These are phyloP conservation scores for Dendrobium officinale DNA, from an alignment of 106 monocot species.

Conservation along the genomic window DNA sequence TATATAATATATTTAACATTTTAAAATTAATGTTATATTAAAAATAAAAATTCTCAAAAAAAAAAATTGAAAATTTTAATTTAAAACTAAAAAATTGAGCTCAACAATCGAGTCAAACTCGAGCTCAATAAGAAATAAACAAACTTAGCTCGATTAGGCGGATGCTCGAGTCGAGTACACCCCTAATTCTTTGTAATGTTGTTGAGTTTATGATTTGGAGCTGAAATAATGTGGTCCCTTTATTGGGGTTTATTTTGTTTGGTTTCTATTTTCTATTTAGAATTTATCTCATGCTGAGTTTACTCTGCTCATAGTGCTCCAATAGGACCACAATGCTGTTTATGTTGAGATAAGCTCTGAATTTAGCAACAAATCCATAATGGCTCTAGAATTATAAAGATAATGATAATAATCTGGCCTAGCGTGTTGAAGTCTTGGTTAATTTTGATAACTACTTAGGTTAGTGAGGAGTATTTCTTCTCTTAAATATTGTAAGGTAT, in stretches of 20 bases:
- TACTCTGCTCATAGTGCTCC: background rate
- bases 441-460: background rate
- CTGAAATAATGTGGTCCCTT: background rate
- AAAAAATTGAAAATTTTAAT: no score
- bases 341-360: background rate
- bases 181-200: no score
- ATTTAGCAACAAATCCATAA: background rate
- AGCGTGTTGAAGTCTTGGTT: background rate
- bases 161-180: no score
- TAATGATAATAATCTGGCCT: background rate
- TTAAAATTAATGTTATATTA: no score
- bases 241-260: background rate
- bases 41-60: no score
- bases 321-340: background rate
- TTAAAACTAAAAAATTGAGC: no score
- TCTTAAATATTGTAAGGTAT: background rate
- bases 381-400: background rate
- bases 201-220: no score
- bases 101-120: no score
- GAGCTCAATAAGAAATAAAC: no score
- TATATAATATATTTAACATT: no score
- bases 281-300: background rate
- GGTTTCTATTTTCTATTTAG: background rate
- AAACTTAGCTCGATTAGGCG: no score
- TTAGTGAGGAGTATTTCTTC: background rate